Conservation (phyloP, 768 basidiomycete genomes). For the Phaeotremella skinneri region DNA sequence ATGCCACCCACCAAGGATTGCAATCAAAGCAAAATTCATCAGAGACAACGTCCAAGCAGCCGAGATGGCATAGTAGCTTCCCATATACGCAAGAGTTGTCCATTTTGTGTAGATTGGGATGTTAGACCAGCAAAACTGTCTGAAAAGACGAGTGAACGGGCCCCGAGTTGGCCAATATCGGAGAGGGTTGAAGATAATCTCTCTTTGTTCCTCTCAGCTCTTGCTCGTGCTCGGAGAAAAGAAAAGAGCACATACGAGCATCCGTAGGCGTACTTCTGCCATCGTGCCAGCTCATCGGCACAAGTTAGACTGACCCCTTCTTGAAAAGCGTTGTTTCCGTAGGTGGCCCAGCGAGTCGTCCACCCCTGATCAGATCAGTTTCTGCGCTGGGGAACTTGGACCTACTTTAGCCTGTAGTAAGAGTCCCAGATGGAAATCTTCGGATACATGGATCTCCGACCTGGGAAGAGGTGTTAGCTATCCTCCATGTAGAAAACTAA, state of each 20-base stretch:
- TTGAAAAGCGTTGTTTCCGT: constrained; percentile 79
- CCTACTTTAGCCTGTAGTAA: constrained; percentile 64
- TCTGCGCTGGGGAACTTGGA: background rate
- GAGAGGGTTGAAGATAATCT: constrained; percentile 79
- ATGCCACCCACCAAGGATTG: constrained; percentile 51
- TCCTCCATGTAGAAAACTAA: background rate
- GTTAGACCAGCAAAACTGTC: constrained; percentile 49
- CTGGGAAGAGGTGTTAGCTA: background rate
- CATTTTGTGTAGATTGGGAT: constrained; percentile 60
- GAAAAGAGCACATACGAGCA: constrained; percentile 37
- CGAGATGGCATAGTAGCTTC: constrained; percentile 57
- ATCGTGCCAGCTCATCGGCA: constrained; percentile 85
- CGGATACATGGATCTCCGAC: constrained; percentile 78
- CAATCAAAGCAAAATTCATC: constrained; percentile 69
- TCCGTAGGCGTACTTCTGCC: constrained; percentile 66
- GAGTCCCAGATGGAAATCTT: constrained; percentile 82
- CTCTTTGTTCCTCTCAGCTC: constrained; percentile 29
- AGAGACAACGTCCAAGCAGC: constrained; percentile 63
- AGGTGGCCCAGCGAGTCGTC: constrained; percentile 63
- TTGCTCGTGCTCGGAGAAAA: background rate
- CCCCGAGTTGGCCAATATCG: constrained; percentile 72
- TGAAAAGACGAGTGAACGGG: constrained; percentile 63
- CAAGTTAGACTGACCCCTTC: constrained; percentile 86
- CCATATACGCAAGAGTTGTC: constrained; percentile 59
- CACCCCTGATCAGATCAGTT: constrained; percentile 33